Evolutionary conservation across 2,329 filamentous ascomycete genomes (phyloP).

Genomic region (Alternaria rosae): DNA sequence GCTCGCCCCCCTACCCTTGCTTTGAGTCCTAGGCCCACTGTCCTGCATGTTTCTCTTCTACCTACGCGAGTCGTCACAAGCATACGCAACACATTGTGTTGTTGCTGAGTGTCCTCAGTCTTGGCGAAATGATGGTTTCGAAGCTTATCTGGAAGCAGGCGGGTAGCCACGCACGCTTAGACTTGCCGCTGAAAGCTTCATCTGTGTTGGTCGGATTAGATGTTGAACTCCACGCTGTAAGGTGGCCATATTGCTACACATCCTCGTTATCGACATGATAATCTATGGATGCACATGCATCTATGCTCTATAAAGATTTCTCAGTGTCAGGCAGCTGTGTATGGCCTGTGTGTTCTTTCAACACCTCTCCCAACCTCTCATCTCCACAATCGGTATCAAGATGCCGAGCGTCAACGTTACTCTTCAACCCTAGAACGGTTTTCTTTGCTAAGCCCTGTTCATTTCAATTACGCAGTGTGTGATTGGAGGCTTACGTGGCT

Average conservation of each 20-base stretch:
- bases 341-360: background rate
- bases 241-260: background rate
- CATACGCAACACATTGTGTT: slow-evolving; percentile 15
- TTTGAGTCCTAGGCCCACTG: background rate
- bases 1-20: background rate
- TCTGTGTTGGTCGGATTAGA: background rate
- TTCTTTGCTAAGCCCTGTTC: background rate
- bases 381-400: background rate
- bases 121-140: slow-evolving; percentile 4
- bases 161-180: background rate
- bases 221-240: background rate
- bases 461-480: background rate
- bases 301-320: background rate
- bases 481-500: background rate
- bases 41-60: background rate
- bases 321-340: background rate
- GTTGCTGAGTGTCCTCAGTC: slow-evolving; percentile 4
- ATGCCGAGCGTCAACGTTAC: background rate
- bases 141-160: background rate
- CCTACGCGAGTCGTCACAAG: slow-evolving; percentile 17
- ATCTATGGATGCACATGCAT: background rate
- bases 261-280: background rate
- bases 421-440: background rate
- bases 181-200: background rate
- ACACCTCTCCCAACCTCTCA: background rate